Evolutionary conservation across 2,329 filamentous ascomycete genomes (phyloP), one percentile per base, ranked within the genome.

Genomic region (Aspergillus texensis): DNA sequence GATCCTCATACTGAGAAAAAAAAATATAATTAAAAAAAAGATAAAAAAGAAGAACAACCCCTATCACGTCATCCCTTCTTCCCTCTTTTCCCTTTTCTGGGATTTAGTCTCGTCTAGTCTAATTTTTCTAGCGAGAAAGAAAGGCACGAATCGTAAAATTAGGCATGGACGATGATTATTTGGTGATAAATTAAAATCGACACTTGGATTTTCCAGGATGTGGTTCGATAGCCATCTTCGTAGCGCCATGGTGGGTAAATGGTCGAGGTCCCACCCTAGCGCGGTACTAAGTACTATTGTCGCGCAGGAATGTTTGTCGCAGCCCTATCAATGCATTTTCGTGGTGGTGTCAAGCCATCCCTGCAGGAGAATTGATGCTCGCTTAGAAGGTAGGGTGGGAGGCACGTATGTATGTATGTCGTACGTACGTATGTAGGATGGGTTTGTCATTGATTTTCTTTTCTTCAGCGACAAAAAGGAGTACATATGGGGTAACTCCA

Each of bases 231-330:
- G 26, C 26, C 24, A 19, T 19, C 26, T 30, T 50, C 24, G 24
- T 28, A 30, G 46, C 46, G 46, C 46, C 26, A 28, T 30, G 46
- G 46, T 50, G 46, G 46, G 26, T 46, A 46, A 46, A 46, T 24
- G 21, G 43, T 46, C 43, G 21, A 46, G n/a, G 21, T 24, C 45
- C 45, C 45, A 48, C 45, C 12, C 34, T 12, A 4, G 45, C 21
- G 45, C 45, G 45, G 48, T 52, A 52, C 26, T 28, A 24, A 24
- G 21, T 24, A 28, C 48, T 52, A 52, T 52, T 52, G 48, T 52
- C 48, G 28, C 28, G 48, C 48, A 52, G 48, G 48, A 48, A 52
- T 52, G 48, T 52, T 52, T 52, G 48, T 52, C 48, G 48, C 48
- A 52, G 48, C 48, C 48, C 48, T 52, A 52, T 34, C 48, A 52